A percentile compares a stretch with the other conserved stretches of the same genome.
phyloP scores from a whole-genome alignment of 2,329 filamentous ascomycete genomes.

The Aspergillus caelatus region DNA sequence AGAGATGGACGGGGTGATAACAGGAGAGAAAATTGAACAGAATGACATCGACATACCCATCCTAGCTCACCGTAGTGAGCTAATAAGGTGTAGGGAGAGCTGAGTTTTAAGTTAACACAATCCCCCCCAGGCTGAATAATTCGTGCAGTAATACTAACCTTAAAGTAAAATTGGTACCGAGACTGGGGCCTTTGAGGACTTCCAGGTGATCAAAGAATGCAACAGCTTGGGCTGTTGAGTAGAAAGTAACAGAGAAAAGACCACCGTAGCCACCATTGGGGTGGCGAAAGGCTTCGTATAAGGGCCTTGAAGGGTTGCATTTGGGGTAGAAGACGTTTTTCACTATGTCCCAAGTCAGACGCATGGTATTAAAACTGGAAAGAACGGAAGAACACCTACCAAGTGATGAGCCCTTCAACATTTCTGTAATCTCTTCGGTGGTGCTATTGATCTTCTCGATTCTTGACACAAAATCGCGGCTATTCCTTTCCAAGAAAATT shows the following conservation, averaged over 20 bases:
- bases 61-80: constrained; percentile 90
- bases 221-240: constrained; percentile 69
- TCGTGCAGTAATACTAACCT: constrained; percentile 44
- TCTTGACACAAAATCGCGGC: constrained; percentile 81
- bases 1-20: background rate
- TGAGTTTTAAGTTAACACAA: constrained; percentile 25
- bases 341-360: constrained; percentile 54
- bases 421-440: constrained; percentile 77
- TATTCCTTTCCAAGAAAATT: constrained; percentile 95
- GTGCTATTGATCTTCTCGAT: constrained; percentile 85
- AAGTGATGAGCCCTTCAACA: constrained; percentile 62
- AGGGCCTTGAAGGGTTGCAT: constrained; percentile 65
- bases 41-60: constrained; percentile 63
- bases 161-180: constrained; percentile 96
- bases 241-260: constrained; percentile 81
- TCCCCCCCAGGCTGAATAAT: background rate
- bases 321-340: constrained; percentile 88
- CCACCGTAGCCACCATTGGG: constrained; percentile 84
- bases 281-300: constrained; percentile 79
- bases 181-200: constrained; percentile 88
- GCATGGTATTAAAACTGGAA: background rate
- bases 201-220: constrained; percentile 84
- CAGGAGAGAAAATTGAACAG: background rate
- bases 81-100: constrained; percentile 85
- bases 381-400: constrained; percentile 39